Evolutionary conservation across 305 asterid species (phyloP).

Genomic region (Lippia alba): DNA sequence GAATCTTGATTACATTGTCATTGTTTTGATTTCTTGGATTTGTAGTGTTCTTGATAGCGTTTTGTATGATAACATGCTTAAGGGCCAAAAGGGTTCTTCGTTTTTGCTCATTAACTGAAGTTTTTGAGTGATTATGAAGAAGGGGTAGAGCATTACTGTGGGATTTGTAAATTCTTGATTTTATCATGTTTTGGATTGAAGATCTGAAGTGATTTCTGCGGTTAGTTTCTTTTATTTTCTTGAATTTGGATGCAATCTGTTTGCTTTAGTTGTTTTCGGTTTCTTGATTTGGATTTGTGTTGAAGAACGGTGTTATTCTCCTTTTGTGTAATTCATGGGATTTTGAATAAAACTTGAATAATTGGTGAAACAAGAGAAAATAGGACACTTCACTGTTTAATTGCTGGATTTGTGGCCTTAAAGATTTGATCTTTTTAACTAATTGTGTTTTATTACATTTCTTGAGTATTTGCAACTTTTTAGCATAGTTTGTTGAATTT

Average conservation of each 20-base stretch:
- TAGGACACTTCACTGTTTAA: conserved; percentile 14
- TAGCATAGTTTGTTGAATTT: not conserved
- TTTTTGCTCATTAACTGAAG: conserved; percentile 8
- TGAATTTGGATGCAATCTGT: not conserved
- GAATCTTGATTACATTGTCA: not conserved
- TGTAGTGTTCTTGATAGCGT: conserved; percentile 9
- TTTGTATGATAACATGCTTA: not conserved
- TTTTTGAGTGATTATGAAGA: not conserved
- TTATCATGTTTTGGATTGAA: not conserved
- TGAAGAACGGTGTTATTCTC: too few relatives aligned
- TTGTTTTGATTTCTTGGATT: conserved; percentile 32
- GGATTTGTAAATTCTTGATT: not conserved
- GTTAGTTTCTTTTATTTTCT: not conserved
- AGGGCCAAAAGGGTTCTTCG: conserved; percentile 25
- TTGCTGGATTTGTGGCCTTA: not conserved
- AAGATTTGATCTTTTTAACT: conserved; percentile 33
- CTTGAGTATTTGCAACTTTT: not conserved
- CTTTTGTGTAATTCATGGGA: conserved; percentile 6
- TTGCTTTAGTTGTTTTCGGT: conserved; percentile 1
- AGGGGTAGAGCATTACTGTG: not conserved
- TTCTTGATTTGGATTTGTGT: conserved; percentile 19
- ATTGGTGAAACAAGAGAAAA: not conserved
- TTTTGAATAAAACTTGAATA: not conserved
- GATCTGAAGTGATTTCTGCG: conserved; percentile 31
- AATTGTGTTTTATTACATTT: not conserved